Conservation (phyloP, 2,329 filamentous ascomycete species). For the Exophiala phaeomuriformis region DNA sequence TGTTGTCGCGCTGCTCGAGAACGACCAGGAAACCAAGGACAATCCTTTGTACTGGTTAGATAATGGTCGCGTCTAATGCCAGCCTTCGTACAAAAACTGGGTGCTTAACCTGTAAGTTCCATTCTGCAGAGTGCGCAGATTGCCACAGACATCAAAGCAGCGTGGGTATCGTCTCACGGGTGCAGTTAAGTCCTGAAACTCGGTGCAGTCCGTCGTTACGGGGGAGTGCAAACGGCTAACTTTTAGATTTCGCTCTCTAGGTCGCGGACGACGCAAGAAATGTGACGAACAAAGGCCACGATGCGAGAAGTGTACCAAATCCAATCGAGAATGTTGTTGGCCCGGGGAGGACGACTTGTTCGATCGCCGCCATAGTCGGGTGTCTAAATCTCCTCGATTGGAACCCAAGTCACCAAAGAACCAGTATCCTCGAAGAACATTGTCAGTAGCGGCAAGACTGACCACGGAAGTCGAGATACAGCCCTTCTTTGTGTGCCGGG, state of each 20-base stretch:
- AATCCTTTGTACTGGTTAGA: background rate
- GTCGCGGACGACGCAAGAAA: slow-evolving; percentile 14
- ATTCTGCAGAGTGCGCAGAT: too few species aligned
- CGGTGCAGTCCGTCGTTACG: too few species aligned
- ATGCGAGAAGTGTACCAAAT: slow-evolving; percentile 18
- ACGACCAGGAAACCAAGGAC: background rate
- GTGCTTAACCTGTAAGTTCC: slow-evolving; percentile 16
- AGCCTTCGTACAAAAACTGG: slow-evolving; percentile 19
- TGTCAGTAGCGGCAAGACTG: background rate
- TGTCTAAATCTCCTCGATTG: slow-evolving; percentile 4
- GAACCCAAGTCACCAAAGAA: background rate
- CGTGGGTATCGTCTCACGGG: too few species aligned
- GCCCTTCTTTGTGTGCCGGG: slow-evolving; percentile 9
- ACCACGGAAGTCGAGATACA: background rate
- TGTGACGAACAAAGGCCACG: slow-evolving; percentile 13
- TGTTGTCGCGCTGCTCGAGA: background rate
- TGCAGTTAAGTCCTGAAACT: too few species aligned
- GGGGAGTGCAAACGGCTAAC: background rate
- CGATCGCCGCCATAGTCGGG: slow-evolving; percentile 16
- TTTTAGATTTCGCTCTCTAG: background rate
- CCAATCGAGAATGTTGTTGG: slow-evolving; percentile 16
- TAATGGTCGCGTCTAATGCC: background rate
- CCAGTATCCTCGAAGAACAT: background rate
- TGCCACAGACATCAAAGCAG: too few species aligned
- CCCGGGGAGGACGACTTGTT: slow-evolving; percentile 15